Percentiles rank a stretch among this genome's conserved stretches.
These are phyloP conservation scores for Tardiomyces depauwii DNA, from an alignment of 1,139 yeast species.

Conservation along the genomic window DNA sequence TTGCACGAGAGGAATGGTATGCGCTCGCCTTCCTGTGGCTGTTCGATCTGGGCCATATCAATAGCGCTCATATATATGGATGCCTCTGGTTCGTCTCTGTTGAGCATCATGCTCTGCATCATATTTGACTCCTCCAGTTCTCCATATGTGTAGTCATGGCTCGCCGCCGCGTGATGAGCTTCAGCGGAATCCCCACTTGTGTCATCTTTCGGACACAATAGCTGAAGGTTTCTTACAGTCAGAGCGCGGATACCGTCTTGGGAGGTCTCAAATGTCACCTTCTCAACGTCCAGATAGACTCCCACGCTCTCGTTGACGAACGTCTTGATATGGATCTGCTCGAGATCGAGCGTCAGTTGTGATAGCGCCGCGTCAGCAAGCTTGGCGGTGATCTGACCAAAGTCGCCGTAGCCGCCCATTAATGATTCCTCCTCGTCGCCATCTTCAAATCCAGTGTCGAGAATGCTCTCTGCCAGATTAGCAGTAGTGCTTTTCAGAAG, in stretches of 20 bases:
- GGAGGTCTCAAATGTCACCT: slow-evolving; percentile 24
- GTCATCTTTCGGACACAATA: too few relatives aligned
- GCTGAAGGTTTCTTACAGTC: too few relatives aligned
- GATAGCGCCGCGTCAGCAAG: slow-evolving; percentile 65
- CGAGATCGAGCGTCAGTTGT: slow-evolving; percentile 41
- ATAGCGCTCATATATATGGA: slow-evolving; percentile 73
- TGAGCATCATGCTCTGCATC: slow-evolving; percentile 52
- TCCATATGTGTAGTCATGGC: slow-evolving; percentile 11
- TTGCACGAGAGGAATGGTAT: too few relatives aligned
- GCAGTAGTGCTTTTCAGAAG: slow-evolving; percentile 54
- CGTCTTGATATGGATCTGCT: slow-evolving; percentile 35
- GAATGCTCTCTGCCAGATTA: slow-evolving; percentile 21
- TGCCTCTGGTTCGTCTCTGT: slow-evolving; percentile 48
- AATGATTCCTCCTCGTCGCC: slow-evolving; percentile 14
- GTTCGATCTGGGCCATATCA: too few relatives aligned
- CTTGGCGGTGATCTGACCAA: slow-evolving; percentile 46
- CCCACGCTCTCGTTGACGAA: slow-evolving; percentile 38
- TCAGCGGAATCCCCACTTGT: too few relatives aligned
- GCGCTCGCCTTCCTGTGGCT: too few relatives aligned
- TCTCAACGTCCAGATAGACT: slow-evolving; percentile 34
- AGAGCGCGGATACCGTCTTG: too few relatives aligned
- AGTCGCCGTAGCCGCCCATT: slow-evolving; percentile 25
- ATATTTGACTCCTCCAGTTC: slow-evolving; percentile 31
- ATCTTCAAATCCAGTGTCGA: slow-evolving; percentile 14
- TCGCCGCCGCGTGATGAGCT: slow-evolving; percentile 3